Base-by-base conservation (phyloP, 768 basidiomycete genomes). In the Sporobolomyces phaffii region DNA sequence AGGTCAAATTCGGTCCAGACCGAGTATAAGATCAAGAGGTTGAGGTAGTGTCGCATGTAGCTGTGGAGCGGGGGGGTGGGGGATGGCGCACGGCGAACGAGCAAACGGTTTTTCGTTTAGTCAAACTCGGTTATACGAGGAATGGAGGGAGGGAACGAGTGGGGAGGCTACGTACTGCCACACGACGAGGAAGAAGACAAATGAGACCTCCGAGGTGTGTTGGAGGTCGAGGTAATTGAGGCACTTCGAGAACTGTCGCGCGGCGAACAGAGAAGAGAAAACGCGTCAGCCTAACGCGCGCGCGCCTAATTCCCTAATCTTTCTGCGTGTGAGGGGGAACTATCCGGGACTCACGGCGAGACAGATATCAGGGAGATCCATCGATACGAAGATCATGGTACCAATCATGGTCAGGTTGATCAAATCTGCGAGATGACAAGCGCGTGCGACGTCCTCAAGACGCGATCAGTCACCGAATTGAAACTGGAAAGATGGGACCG, bases 351-450 rank as follows among this genome's bases (percentile, higher is more conserved):
- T 70, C 69, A 91, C 87, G 17, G 90, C 91, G 17, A 99, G 81
- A 78, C 88, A 89, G 38, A 85, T 79, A 76, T 99, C 96, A 0
- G 93, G 91, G 24, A 93, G 82, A 79, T 99, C 96, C 96, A 98
- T 98, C 76, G 91, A 96, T 79, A 93, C 82, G 74, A 87, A 98
- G 33, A 99, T 84, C 8, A 91, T 87, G 70, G 89, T 88, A 14
- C 96, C 96, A 47, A 98, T 92, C 57, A 84, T 78, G 0, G 92
- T 97, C 58, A 91, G 47, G 78, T 90, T 92, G 70, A 86, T 67
- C 36, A 86, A 72, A 74, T 91, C 70, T 71, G 62, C 24, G 9
- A 2, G 24, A 17, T 10, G 10, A 8, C 29, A 90, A 31, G 24
- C 44, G 36, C 38, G 38, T 38, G 38, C 38, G 17, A 17, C 10